Evolutionary conservation across 1,284 basidiomycete genomes (phyloP), one percentile per base, ranked within the genome.

Genomic region (Cryptococcus depauperatus): DNA sequence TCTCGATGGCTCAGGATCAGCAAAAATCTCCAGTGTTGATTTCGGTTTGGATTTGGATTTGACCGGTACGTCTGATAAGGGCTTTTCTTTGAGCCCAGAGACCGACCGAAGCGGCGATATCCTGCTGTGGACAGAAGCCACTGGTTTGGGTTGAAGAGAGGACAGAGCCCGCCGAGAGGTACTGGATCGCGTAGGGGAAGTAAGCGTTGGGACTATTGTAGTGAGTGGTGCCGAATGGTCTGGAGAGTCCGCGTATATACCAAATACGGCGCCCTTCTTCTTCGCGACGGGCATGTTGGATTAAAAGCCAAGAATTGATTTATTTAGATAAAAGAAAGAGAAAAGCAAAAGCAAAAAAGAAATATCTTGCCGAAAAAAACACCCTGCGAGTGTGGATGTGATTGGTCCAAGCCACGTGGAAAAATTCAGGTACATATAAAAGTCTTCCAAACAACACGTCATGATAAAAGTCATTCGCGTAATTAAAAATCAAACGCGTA

Each of bases 201-300:
- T 23, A 16, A 29, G 38, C n/a, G 42, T 42, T 13, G 41, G 18
- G n/a, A 43, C 35, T 22, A 8, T 21, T 23, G 46, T 30, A 39
- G 16, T 22, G 16, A 35, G 46, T 23, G 25, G 48, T 27, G 29
- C 23, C 5, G 14, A 32, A n/a, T 29, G 43, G 14, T 48, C 47
- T 7, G 69, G 68, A 3, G 68, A 66, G 52, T 71, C 69, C 34
- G 67, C 56, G 56, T 69, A 69, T 30, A 71, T 66, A 30, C 64
- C 58, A 51, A 71, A 71, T 28, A 69, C 62, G 10, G 69, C 68
- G 35, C 69, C 69, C 44, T 66, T 66, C 51, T 68, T 68, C 51
- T 68, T 67, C 13, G 64, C 64, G 25, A 68, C 54, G 22, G 69
- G 69, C 69, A 71, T 71, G 35, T 16, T 55, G 44, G 35, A 19